Evolutionary conservation across 2,329 filamentous ascomycete genomes (phyloP), one percentile per base, ranked within the genome.

Genomic region (Botryotinia convoluta): DNA sequence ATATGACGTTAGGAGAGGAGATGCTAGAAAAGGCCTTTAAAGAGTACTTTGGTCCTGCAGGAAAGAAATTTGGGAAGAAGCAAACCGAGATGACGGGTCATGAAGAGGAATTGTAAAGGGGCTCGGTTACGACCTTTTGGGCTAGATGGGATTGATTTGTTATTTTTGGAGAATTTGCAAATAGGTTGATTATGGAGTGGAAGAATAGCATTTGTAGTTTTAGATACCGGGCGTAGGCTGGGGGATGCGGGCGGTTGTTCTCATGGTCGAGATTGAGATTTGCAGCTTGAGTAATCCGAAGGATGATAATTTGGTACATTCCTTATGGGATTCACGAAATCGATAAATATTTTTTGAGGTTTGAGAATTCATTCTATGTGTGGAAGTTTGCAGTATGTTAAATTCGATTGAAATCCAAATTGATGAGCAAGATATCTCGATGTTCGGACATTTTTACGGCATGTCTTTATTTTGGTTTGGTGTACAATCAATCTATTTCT

Each of bases 1-100:
- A 99, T 84, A 98, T 99, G 94, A 84, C 90, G 75, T 84, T 98
- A 75, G 83, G 85, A 0, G 89, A 93, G 18, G 85, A 92, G 77
- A 82, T 91, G 44, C 81, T 98, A 79, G 87, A 74, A 73, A 77
- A 75, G 57, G 79, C 79, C 0, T 81, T 82, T 45, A 77, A 83
- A 74, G 82, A 83, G 74, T 86, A 86, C 74, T 86, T 86, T 79
- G 82, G 81, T 6, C 79, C 80, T 0, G 73, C 74, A 57, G 74
- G 76, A 48, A 81, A 73, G 72, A 78, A 74, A 37, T 79, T 79
- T 69, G 75, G 72, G 7, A 42, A 35, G 16, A 51, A 60, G 42
- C 10, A 39, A 3, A n/a, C 29, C 16, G 54, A 60, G 42, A n/a
- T 42, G 22, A 69, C 26, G 2, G 71, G 71, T 9, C 71, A 72